Evolutionary conservation across 176 grass and related monocot species (phyloP).

Genomic region (Themeda triandra): DNA sequence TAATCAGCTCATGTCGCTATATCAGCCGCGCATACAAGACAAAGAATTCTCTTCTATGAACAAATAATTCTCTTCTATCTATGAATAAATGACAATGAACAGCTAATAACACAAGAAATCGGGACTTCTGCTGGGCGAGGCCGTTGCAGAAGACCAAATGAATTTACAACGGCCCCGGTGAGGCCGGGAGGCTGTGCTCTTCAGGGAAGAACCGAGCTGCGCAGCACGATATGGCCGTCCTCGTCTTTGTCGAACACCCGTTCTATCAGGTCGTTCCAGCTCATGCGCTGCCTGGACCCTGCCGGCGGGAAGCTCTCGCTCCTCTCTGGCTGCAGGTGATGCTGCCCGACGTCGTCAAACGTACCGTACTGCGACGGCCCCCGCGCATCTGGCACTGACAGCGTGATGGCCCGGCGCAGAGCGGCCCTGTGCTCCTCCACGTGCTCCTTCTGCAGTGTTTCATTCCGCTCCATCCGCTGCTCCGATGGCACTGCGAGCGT

Average conservation of each 20-base stretch:
- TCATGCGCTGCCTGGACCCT: slow-evolving; percentile 51
- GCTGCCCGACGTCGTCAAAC: slow-evolving; percentile 19
- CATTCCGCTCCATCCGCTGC: slow-evolving; percentile 87
- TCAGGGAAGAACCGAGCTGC: slow-evolving; percentile 20
- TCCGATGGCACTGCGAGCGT: slow-evolving; percentile 54
- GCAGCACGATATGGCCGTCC: slow-evolving; percentile 52
- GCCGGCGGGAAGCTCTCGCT: slow-evolving; percentile 38
- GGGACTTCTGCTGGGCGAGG: not conserved
- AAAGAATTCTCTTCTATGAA: not conserved
- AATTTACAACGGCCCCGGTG: slow-evolving; percentile 24
- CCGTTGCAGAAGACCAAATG: not conserved
- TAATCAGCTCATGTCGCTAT: not conserved
- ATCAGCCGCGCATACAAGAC: too few relatives aligned
- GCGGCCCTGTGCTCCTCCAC: slow-evolving; percentile 83
- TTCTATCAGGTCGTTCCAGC: slow-evolving; percentile 85
- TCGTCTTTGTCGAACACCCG: slow-evolving; percentile 73
- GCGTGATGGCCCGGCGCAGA: slow-evolving; percentile 55
- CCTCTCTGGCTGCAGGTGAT: slow-evolving; percentile 6
- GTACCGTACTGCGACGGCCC: slow-evolving; percentile 62
- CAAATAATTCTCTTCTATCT: not conserved
- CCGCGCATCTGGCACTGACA: slow-evolving; percentile 60
- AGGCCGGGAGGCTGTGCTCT: not conserved
- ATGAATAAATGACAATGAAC: not conserved
- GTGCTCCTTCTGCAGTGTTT: slow-evolving; percentile 64
- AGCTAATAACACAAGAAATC: not conserved